A percentile compares a stretch with the other conserved stretches of the same genome.
phyloP scores from a whole-genome alignment of 768 basidiomycete species.

The Ramaria rubella region DNA sequence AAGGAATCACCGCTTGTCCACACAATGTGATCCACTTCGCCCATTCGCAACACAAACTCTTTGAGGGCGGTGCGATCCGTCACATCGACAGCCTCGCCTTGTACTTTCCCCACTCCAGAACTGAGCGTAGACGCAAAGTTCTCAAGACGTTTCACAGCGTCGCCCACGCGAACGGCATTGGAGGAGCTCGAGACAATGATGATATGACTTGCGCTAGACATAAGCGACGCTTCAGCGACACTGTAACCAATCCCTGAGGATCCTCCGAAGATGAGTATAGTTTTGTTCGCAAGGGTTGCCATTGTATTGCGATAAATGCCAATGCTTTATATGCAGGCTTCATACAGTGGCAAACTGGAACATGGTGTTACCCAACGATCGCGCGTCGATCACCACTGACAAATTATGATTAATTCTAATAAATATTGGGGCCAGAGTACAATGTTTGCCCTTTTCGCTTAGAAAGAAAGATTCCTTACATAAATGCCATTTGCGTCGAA shows the following conservation, averaged over 20 bases:
- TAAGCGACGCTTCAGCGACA: constrained; percentile 8
- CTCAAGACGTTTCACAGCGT: constrained; percentile 2
- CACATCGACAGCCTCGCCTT: constrained; percentile 7
- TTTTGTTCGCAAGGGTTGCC: constrained; percentile 8
- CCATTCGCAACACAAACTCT: constrained; percentile 5
- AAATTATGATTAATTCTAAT: no score
- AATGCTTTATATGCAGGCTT: no score
- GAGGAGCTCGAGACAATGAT: constrained; percentile 12
- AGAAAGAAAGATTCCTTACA: no score
- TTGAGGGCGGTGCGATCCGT: not conserved
- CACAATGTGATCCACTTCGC: constrained; percentile 14
- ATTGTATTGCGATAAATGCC: no score
- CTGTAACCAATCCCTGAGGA: constrained; percentile 13
- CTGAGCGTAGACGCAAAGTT: no score
- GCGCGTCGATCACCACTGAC: not conserved
- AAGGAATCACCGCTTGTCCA: constrained; percentile 9
- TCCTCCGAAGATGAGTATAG: constrained; percentile 9
- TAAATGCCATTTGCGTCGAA: no score
- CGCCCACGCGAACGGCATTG: not conserved
- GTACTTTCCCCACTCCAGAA: not conserved
- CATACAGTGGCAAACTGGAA: no score
- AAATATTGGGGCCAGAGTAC: no score
- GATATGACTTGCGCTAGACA: constrained; percentile 8
- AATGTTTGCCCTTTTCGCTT: no score
- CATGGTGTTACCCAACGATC: not conserved